Base-by-base conservation (phyloP, 495 filamentous ascomycete species). In the Trichoderma virens region DNA sequence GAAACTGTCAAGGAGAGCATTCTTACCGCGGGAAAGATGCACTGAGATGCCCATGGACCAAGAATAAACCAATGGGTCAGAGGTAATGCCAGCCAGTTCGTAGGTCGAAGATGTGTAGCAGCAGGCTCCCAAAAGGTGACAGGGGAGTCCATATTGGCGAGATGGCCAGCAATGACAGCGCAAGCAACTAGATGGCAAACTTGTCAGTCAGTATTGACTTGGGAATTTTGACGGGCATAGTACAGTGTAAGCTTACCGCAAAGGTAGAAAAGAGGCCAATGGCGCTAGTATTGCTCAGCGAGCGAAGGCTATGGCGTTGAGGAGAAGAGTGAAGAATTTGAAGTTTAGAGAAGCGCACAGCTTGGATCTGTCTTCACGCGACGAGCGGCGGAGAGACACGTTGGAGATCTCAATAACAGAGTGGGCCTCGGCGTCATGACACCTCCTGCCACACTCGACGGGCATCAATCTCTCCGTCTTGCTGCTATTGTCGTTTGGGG, bases 21-120 rank as follows among this genome's bases (percentile, higher is more conserved):
- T 45, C 73, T 59, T 72, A 80, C 79, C 70, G 96, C 96, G 2
- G 94, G 94, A 71, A 98, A 97, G 32, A 98, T 93, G 62, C 85
- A 83, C 71, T 98, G 94, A 8, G 94, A 94, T 67, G 94, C 94
- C 74, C 92, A 98, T 1, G 93, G 92, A 28, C 92, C 90, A 92
- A 97, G 97, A 28, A 98, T 81, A 13, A 98, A 79, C n/a, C 94
- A 94, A 70, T 98, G 92, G 34, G 90, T 90, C 23, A 97, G 78
- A n/a, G 94, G 94, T 20, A 98, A 67, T 1, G 92, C 95, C 51
- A 85, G 79, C 94, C 94, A 98, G 69, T 92, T 89, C 18, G 82
- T 75, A 2, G 94, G 94, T 65, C 95, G 88, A 45, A 93, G 74
- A 71, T 87, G 84, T 1, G 91, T 95, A 41, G 73, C 76, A 38